phyloP scores from a whole-genome alignment of 2,329 filamentous ascomycete genomes.

The Pyrenochaeta sp. region DNA sequence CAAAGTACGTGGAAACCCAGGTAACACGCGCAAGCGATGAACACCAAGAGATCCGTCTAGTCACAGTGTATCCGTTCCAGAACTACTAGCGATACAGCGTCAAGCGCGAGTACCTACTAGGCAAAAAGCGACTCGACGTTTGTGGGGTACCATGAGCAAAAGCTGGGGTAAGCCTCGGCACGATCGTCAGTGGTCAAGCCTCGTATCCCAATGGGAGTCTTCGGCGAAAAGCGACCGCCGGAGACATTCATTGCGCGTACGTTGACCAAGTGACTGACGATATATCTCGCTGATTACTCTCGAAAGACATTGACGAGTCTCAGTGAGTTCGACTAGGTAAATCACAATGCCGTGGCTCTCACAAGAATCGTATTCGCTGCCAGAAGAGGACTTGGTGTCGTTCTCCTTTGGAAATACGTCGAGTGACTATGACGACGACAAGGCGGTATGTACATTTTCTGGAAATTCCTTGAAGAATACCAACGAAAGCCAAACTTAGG shows the following conservation, averaged over 20 bases:
- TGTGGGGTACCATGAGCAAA: background rate
- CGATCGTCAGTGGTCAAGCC: background rate
- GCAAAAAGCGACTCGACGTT: background rate
- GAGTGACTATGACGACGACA: conserved; percentile 54
- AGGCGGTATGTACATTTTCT: conserved; percentile 32
- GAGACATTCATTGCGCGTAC: too few relatives aligned
- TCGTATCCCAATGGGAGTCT: too few relatives aligned
- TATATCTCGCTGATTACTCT: background rate
- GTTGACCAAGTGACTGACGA: background rate
- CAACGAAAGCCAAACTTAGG: conserved; percentile 21
- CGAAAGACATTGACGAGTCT: background rate
- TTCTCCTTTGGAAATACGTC: conserved; percentile 60
- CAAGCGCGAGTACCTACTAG: too few relatives aligned
- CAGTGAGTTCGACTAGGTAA: background rate
- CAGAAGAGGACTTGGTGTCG: conserved; percentile 61
- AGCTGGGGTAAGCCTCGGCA: conserved; percentile 2
- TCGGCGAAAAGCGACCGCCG: too few relatives aligned
- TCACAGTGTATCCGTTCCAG: too few relatives aligned
- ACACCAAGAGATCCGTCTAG: too few relatives aligned
- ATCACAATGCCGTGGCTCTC: conserved; percentile 12
- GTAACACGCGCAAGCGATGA: too few relatives aligned
- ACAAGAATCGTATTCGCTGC: conserved; percentile 37
- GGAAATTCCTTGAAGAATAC: conserved; percentile 4
- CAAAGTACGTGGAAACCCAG: too few relatives aligned
- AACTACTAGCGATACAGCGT: too few relatives aligned